Percentiles rank a stretch among this genome's conserved stretches.
Evolutionary conservation across 2,329 filamentous ascomycete genomes (phyloP).

Genomic region (Xylariaceae sp.): DNA sequence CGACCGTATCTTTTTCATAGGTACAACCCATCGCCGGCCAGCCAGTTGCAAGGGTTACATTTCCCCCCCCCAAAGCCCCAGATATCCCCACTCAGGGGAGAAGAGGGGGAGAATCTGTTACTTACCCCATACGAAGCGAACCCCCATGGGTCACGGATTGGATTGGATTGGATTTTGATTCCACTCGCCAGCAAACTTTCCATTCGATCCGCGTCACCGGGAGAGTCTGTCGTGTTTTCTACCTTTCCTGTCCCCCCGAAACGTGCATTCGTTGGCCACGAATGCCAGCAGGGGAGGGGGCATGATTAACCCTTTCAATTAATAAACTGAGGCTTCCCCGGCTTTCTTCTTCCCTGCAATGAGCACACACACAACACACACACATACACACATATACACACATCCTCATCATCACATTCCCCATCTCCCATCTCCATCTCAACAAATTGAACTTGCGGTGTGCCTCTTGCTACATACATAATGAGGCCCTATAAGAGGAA

Average conservation of each 20-base stretch:
- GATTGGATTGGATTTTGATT: background rate
- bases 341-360: background rate
- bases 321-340: background rate
- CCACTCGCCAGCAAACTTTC: conserved; percentile 7
- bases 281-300: background rate
- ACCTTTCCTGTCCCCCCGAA: background rate
- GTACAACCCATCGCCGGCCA: too few species aligned
- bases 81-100: too few species aligned
- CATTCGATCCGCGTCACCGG: conserved; percentile 19
- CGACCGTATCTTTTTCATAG: too few species aligned
- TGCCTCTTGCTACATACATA: background rate
- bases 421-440: background rate
- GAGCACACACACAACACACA: background rate
- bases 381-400: too few species aligned
- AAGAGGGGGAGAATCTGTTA: too few species aligned
- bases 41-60: too few species aligned
- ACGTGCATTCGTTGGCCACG: conserved; percentile 11
- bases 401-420: too few species aligned
- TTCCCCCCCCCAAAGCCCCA: too few species aligned
- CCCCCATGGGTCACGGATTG: background rate
- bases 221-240: background rate
- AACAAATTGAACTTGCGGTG: conserved; percentile 17
- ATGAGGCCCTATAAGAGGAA: too few species aligned
- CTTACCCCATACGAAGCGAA: background rate
- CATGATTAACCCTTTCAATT: background rate